phyloP scores from a whole-genome alignment of 345 rosid genomes.

The Combretum micranthum region DNA sequence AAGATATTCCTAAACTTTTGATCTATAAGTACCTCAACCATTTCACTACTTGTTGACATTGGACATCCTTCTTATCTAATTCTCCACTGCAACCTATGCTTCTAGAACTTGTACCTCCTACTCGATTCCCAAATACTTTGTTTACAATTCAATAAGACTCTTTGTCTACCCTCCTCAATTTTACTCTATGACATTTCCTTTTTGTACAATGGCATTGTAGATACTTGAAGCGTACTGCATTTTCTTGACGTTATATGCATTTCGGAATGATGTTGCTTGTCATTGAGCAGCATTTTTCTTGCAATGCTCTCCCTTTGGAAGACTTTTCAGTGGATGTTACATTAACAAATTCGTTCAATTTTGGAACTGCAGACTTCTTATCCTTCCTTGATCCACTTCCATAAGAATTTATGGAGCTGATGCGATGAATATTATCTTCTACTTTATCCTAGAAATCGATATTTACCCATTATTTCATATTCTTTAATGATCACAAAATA shows the following conservation, averaged over 20 bases:
- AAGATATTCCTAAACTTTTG: constrained; percentile 47
- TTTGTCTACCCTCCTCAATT: constrained; percentile 18
- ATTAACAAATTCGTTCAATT: background rate
- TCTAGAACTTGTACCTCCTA: constrained; percentile 12
- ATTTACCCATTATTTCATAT: background rate
- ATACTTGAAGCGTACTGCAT: too few species aligned
- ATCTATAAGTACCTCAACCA: constrained; percentile 50
- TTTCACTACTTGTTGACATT: constrained; percentile 34
- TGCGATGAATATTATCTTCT: constrained; percentile 5
- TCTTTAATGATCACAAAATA: background rate
- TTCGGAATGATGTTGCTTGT: too few species aligned
- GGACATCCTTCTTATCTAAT: constrained; percentile 36
- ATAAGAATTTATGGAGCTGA: constrained; percentile 11
- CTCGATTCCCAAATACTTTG: constrained; percentile 14
- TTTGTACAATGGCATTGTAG: too few species aligned
- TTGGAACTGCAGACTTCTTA: constrained; percentile 24
- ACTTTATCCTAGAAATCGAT: constrained; percentile 18
- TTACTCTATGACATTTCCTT: constrained; percentile 22
- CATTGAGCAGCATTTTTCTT: too few species aligned
- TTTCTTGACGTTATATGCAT: too few species aligned
- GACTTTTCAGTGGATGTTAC: too few species aligned
- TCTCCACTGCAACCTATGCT: constrained; percentile 6
- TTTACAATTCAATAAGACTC: constrained; percentile 14
- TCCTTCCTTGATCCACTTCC: constrained; percentile 18
- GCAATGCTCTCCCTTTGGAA: too few species aligned